Conservation (phyloP, 1,284 basidiomycete genomes). For the Neotropicomus parvogracilis region DNA sequence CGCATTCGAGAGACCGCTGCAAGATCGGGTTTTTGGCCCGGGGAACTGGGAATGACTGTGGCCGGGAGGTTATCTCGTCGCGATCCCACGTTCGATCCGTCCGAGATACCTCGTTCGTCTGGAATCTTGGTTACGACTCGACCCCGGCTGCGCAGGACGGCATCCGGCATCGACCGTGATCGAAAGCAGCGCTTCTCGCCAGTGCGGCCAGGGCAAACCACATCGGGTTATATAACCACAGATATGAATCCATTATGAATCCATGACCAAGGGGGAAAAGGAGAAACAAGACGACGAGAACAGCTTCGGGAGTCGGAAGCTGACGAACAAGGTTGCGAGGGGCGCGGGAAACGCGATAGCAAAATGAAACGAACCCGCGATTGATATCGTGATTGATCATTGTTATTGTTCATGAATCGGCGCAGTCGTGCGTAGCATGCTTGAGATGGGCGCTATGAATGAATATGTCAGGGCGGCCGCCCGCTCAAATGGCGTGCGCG, state of each 20-base stretch:
- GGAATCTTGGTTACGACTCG: no score
- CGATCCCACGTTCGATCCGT: no score
- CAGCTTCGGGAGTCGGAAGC: not conserved
- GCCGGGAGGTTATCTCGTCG: no score
- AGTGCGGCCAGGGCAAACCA: constrained; percentile 3
- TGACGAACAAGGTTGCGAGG: constrained; percentile 3
- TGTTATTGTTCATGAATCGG: constrained; percentile 13
- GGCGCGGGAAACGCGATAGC: not conserved
- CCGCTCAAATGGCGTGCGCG: constrained; percentile 4
- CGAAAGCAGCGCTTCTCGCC: constrained; percentile 6
- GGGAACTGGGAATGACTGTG: not conserved
- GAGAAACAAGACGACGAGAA: not conserved
- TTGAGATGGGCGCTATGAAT: constrained; percentile 20
- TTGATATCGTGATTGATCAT: not conserved
- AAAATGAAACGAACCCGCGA: constrained; percentile 1
- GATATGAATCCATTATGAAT: constrained; percentile 13
- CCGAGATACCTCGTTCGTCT: not conserved
- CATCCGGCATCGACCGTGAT: constrained; percentile 17
- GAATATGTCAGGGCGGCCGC: not conserved
- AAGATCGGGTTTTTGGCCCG: not conserved
- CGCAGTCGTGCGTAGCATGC: constrained; percentile 4
- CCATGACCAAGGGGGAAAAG: not conserved
- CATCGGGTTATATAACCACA: constrained; percentile 14
- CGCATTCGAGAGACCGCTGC: not conserved
- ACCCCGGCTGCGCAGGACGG: not conserved